A percentile compares a stretch with the other conserved stretches of the same genome.
Evolutionary conservation across 1,284 basidiomycete species (phyloP).

Genomic region (Calocybe gambosa): DNA sequence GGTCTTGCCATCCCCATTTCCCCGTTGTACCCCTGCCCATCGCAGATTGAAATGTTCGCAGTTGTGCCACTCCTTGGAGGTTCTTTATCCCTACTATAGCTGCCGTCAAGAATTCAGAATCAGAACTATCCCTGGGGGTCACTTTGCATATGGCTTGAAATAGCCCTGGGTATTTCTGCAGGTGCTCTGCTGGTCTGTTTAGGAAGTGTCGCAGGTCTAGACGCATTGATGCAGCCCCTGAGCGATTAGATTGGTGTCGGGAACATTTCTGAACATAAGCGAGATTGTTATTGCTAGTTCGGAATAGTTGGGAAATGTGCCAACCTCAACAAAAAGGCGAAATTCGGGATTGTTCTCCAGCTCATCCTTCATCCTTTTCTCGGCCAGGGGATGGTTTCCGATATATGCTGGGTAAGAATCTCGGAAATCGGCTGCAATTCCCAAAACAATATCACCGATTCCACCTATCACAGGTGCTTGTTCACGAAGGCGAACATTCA

Average conservation of each 20-base stretch:
- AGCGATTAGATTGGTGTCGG: constrained; percentile 48
- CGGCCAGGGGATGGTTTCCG: constrained; percentile 80
- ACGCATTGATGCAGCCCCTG: constrained; percentile 66
- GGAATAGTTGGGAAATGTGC: constrained; percentile 12
- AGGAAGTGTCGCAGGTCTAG: constrained; percentile 86
- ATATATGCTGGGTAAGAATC: constrained; percentile 84
- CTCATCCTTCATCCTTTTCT: constrained; percentile 83
- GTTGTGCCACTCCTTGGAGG: constrained; percentile 69
- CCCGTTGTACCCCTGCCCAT: constrained; percentile 72
- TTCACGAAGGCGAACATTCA: constrained; percentile 86
- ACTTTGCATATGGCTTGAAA: constrained; percentile 83
- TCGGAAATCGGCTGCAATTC: constrained; percentile 85
- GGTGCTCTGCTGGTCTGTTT: constrained; percentile 80
- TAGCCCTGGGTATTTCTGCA: constrained; percentile 86
- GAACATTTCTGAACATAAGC: constrained; percentile 38
- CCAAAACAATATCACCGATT: constrained; percentile 89
- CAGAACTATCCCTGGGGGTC: constrained; percentile 73
- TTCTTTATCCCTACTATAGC: constrained; percentile 75
- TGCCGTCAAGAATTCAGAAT: constrained; percentile 71
- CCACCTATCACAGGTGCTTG: constrained; percentile 78
- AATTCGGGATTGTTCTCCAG: constrained; percentile 79
- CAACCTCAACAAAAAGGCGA: constrained; percentile 81
- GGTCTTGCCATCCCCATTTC: constrained; percentile 84
- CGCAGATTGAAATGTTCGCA: constrained; percentile 82
- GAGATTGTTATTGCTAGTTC: not conserved